Evolutionary conservation across 2,329 filamentous ascomycete genomes (phyloP).

Genomic region (Fusarium virguliforme): DNA sequence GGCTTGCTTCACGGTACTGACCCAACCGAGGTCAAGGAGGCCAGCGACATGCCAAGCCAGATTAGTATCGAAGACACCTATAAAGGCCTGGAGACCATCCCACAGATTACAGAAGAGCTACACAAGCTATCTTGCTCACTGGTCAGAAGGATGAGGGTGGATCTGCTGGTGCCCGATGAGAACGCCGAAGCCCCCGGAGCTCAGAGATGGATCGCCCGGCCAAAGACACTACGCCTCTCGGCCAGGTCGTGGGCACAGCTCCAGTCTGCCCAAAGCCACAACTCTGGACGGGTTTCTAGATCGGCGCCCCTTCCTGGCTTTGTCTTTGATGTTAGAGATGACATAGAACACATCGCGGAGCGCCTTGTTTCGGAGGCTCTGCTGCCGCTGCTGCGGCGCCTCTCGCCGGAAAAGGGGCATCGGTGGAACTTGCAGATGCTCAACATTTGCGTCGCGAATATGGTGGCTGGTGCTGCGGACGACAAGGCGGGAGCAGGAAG

Average conservation of each 20-base stretch:
- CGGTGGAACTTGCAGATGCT: conserved; percentile 87
- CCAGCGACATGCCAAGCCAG: conserved; percentile 82
- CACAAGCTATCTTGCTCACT: conserved; percentile 78
- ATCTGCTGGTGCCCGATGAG: conserved; percentile 74
- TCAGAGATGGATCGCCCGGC: conserved; percentile 81
- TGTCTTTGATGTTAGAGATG: conserved; percentile 76
- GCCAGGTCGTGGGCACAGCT: conserved; percentile 73
- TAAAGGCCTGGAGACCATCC: conserved; percentile 75
- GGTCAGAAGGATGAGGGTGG: conserved; percentile 82
- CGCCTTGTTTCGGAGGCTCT: conserved; percentile 79
- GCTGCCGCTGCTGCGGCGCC: conserved; percentile 79
- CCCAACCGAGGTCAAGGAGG: conserved; percentile 79
- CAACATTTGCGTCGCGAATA: conserved; percentile 91
- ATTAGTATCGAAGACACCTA: conserved; percentile 98
- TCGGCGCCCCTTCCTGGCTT: conserved; percentile 82
- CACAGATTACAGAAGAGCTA: conserved; percentile 78
- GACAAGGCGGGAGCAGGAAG: conserved; percentile 72
- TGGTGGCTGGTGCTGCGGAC: conserved; percentile 73
- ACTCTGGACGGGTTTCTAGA: conserved; percentile 80
- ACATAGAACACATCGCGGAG: conserved; percentile 74
- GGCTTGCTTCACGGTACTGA: conserved; percentile 86
- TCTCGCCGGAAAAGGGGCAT: conserved; percentile 77
- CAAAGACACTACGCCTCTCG: conserved; percentile 85
- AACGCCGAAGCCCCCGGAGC: conserved; percentile 52
- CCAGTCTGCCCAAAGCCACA: conserved; percentile 65